Evolutionary conservation across 495 filamentous ascomycete genomes (phyloP), one percentile per base, ranked within the genome.

Genomic region (Cenococcum geophilum): DNA sequence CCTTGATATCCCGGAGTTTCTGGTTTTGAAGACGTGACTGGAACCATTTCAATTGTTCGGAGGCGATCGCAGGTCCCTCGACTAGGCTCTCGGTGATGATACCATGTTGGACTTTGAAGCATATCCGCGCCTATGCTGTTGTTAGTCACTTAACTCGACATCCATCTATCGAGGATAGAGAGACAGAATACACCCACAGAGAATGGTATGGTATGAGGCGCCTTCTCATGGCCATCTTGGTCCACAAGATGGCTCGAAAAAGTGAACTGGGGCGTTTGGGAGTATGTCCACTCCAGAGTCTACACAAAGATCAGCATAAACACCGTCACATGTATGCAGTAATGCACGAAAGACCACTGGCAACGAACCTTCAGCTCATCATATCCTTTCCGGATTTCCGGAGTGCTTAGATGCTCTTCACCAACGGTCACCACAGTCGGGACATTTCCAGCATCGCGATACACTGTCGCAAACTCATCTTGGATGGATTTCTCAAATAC

Each of bases 191-290:
- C 59, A 59, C 12, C 60, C 36, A 48, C 62, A 57, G n/a, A 64
- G 55, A 14, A 49, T 42, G 14, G 27, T 27, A 5, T 57, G 73
- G 66, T 62, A 61, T 10, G 54, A 43, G 2, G 55, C 20, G 16
- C 63, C 61, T 32, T 63, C 64, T 59, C 21, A 21, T 6, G n/a
- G 11, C 20, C 32, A 27, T 56, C 53, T 34, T 40, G 25, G 18
- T 63, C 52, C 1, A 55, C 64, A 2, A 71, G 45, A 55, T 79
- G 76, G 20, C 79, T 83, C 6, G 82, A 84, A 50, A 95, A 86
- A 23, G 82, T 87, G 70, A 97, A 96, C 66, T 86, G 83, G 0
- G 91, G 91, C 20, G 91, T 96, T 72, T 95, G 89, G 1, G 79
- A 80, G 71, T 85, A 95, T 65, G 87, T 86, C 89, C 89, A 95